These are phyloP conservation scores for Takakia lepidozioides DNA, from an alignment of 225 moss, liverwort and hornwort species.

Conservation along the genomic window DNA sequence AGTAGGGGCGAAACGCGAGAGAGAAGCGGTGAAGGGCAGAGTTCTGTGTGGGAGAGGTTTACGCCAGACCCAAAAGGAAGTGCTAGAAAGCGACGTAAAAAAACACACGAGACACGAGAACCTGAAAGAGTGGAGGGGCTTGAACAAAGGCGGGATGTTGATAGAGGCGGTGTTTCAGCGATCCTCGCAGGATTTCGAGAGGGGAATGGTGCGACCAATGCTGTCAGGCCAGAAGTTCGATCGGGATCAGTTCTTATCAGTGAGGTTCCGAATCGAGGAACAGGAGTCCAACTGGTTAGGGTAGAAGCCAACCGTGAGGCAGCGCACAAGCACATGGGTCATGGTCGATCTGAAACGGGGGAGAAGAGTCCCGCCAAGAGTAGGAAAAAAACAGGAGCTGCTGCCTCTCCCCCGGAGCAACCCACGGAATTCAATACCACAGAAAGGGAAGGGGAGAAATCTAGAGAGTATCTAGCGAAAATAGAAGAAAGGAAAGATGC, in stretches of 20 bases:
- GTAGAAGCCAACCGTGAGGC: background rate
- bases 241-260: constrained; percentile 8
- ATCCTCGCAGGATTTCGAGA: background rate
- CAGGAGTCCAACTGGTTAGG: constrained; percentile 5
- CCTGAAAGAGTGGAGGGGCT: background rate
- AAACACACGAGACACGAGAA: constrained; percentile 1
- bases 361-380: constrained; percentile 7
- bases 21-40: background rate
- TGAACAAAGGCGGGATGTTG: background rate
- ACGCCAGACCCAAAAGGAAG: constrained; percentile 5
- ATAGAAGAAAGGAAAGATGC: constrained; percentile 11
- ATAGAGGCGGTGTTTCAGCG: background rate
- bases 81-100: constrained; percentile 8
- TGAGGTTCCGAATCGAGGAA: constrained; percentile 1
- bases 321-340: background rate
- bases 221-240: constrained; percentile 4
- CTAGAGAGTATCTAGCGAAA: constrained; percentile 2
- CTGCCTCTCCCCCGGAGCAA: constrained; percentile 4
- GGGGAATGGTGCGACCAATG: background rate
- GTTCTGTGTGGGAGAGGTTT: background rate
- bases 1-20: background rate
- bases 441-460: constrained; percentile 4
- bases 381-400: constrained; percentile 2
- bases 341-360: constrained; percentile 5
- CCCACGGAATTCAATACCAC: constrained; percentile 3